These are phyloP conservation scores for Cladosporium cucumerinum DNA, from an alignment of 2,329 filamentous ascomycete genomes.

Conservation along the genomic window DNA sequence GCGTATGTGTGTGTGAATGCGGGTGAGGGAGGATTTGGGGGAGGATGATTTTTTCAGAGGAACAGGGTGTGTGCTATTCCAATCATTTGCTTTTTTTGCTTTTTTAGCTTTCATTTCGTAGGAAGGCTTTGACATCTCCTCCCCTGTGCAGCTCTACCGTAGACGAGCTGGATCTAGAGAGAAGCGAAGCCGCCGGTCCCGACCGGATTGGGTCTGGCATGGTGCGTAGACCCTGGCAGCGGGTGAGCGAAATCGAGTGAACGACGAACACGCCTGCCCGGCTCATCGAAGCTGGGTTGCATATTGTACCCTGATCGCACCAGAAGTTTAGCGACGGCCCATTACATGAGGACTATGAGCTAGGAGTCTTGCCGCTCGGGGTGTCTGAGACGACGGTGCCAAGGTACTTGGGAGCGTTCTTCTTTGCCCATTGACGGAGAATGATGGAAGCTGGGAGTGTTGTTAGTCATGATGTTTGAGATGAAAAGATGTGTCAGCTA, in stretches of 20 bases:
- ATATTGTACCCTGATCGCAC: conserved; percentile 7
- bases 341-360: conserved; percentile 23
- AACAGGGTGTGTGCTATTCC: conserved; percentile 7
- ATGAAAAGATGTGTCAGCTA: conserved; percentile 12
- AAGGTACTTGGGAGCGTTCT: conserved; percentile 37
- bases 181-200: neutral
- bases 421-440: conserved; percentile 86
- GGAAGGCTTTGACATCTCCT: conserved; percentile 3
- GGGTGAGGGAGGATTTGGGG: neutral
- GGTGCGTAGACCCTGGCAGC: neutral
- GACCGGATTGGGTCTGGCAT: neutral
- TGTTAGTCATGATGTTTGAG: conserved; percentile 24
- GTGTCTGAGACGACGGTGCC: conserved; percentile 24
- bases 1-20: conserved; percentile 3
- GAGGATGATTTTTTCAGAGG: neutral
- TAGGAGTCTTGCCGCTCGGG: conserved; percentile 33
- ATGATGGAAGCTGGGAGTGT: conserved; percentile 72
- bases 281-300: neutral
- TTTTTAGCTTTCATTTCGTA: conserved; percentile 13
- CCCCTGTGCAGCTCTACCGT: conserved; percentile 8
- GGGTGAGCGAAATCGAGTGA: conserved; percentile 9
- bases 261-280: conserved; percentile 5
- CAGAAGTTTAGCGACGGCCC: conserved; percentile 14
- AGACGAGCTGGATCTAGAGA: conserved; percentile 7
- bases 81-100: conserved; percentile 14